Evolutionary conservation across 139 green algal genomes (phyloP).

Genomic region (Protoeuglena noctilucae): DNA sequence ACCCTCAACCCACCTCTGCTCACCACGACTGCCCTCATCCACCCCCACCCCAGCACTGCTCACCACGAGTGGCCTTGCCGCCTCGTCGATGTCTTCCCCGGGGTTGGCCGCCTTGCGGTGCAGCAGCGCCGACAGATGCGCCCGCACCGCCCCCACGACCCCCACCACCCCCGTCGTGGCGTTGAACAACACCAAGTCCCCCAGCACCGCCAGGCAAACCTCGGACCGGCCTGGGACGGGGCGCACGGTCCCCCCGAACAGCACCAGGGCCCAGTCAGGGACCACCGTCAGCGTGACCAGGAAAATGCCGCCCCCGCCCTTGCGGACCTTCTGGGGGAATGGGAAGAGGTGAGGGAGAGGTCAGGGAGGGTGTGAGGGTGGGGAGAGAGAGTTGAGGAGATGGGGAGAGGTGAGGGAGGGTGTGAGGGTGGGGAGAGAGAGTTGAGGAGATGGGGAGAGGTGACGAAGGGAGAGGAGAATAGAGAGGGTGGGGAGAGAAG

Average conservation of each 20-base stretch:
- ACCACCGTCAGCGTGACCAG: constrained; percentile 31
- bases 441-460: constrained; percentile 34
- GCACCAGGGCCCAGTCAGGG: constrained; percentile 60
- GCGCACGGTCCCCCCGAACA: constrained; percentile 62
- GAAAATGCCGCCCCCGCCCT: constrained; percentile 16
- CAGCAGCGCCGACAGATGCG: constrained; percentile 44
- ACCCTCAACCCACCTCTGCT: no score
- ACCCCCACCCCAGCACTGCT: no score
- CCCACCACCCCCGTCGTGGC: constrained; percentile 29
- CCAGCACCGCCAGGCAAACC: constrained; percentile 22
- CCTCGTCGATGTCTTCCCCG: constrained; percentile 27
- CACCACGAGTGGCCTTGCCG: constrained; percentile 10
- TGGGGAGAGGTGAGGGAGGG: background rate
- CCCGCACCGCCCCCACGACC: constrained; percentile 53
- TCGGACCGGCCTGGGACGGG: constrained; percentile 25
- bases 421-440: background rate
- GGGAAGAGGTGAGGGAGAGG: constrained; percentile 70
- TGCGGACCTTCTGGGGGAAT: constrained; percentile 56
- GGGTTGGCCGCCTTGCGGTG: constrained; percentile 47
- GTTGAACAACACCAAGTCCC: constrained; percentile 48
- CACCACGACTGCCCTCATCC: no score
- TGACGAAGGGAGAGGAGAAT: constrained; percentile 64
- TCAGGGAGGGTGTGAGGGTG: constrained; percentile 20
- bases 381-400: background rate
- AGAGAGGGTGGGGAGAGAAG: constrained; percentile 93